Evolutionary conservation across 2,329 filamentous ascomycete species (phyloP), one percentile per base, ranked within the genome.

Genomic region (Blastomyces gilchristii): DNA sequence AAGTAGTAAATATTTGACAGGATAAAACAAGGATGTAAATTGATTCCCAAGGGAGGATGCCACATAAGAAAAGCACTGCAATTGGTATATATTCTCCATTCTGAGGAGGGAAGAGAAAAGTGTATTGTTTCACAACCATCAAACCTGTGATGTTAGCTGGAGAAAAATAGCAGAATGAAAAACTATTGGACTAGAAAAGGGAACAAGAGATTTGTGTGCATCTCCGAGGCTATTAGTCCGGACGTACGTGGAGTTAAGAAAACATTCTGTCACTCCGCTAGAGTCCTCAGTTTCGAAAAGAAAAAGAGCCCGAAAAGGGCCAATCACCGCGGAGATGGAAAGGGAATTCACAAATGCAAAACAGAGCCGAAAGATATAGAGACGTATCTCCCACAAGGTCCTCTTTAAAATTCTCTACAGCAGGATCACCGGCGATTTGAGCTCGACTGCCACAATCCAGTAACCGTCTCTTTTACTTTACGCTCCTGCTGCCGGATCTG

Each of bases 401-500:
- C 34, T 11, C 6, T 43, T 25, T 58, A 16, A 16, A 58, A 1
- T 43, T 16, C 39, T 34, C 9, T 45, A 7, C 18, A 39, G 7
- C 5, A 22, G 8, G 1, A 62, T 66, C 47, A 70, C 62, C 65
- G 63, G 41, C 68, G 68, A 39, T 67, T 67, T 54, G 69, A 68
- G 11, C 60, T 66, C 31, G 69, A 67, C 31, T 73, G 71, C 84
- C 84, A 87, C 67, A 87, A 69, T 1, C 83, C 84, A 66, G 80
- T 78, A 64, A 82, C 80, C 63, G 81, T 83, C 70, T 85, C 82
- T 68, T 83, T 79, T 52, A 87, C 83, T 69, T 79, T 79, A 52
- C 82, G 77, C 71, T 85, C 81, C 73, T 87, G 84, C 67, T 82
- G 81, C 52, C 76, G 74, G 63, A 87, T 86, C 78, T 85, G 84